phyloP scores from a whole-genome alignment of 2,329 filamentous ascomycete species.

The Xylaria hypoxylon region DNA sequence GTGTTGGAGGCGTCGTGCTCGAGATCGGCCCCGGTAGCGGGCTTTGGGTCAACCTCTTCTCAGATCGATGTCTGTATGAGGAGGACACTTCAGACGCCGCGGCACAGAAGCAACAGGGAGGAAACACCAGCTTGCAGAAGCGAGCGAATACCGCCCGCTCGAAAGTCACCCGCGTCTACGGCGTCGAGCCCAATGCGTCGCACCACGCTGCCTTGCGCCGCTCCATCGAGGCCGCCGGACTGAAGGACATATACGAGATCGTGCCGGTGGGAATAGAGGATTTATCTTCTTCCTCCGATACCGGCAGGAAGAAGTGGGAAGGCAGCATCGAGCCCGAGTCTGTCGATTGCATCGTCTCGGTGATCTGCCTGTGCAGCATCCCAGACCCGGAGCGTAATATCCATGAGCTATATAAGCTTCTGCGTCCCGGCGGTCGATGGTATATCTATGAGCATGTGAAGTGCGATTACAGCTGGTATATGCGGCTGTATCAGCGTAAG shows the following conservation, averaged over 20 bases:
- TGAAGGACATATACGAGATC: constrained; percentile 70
- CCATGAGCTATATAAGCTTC: constrained; percentile 64
- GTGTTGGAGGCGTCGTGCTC: constrained; percentile 64
- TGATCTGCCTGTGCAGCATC: constrained; percentile 73
- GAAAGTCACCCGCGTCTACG: constrained; percentile 64
- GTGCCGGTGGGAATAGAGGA: constrained; percentile 69
- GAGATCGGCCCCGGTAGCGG: constrained; percentile 73
- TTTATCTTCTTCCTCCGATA: constrained; percentile 49
- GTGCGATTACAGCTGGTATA: constrained; percentile 53
- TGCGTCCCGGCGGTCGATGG: constrained; percentile 72
- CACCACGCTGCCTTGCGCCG: constrained; percentile 62
- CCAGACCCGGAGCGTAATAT: constrained; percentile 69
- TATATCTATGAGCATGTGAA: constrained; percentile 72
- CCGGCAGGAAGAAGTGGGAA: constrained; percentile 53
- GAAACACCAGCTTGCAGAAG: background rate
- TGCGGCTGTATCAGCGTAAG: constrained; percentile 65
- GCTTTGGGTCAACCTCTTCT: constrained; percentile 69
- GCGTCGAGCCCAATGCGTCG: constrained; percentile 71
- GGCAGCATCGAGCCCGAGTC: constrained; percentile 62
- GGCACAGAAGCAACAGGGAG: no score
- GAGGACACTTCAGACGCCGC: background rate
- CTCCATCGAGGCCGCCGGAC: constrained; percentile 62
- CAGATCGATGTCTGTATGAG: constrained; percentile 22
- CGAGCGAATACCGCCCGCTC: constrained; percentile 27
- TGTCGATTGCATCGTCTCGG: constrained; percentile 69